Percentiles rank a stretch among this genome's conserved stretches.
Conservation (phyloP, 163 green algal genomes). For the Smithsoniella earleae region DNA sequence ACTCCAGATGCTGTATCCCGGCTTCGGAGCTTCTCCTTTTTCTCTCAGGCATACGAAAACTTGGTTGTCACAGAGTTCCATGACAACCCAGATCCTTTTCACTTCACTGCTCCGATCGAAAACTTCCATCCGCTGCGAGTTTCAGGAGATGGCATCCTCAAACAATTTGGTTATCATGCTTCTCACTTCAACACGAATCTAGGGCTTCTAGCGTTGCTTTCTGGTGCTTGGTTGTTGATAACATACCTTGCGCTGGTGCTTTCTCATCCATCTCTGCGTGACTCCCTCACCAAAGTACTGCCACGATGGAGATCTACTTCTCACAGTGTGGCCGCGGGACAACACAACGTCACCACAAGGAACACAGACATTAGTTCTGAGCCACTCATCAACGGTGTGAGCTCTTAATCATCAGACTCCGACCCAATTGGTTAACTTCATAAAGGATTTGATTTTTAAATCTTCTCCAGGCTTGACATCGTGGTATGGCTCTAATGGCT, state of each 20-base stretch:
- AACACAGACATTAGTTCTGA: no score
- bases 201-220: slow-evolving; percentile 12
- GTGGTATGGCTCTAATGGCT: no score
- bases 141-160: slow-evolving; percentile 48
- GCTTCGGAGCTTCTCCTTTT: slow-evolving; percentile 26
- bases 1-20: not conserved
- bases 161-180: slow-evolving; percentile 52
- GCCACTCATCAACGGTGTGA: no score
- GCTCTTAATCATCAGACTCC: no score
- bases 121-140: slow-evolving; percentile 51
- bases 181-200: slow-evolving; percentile 21
- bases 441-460: no score
- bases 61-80: slow-evolving; percentile 62
- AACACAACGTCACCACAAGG: no score
- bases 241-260: slow-evolving; percentile 33
- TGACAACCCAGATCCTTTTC: slow-evolving; percentile 47
- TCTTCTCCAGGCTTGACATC: no score
- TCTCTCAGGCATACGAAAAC: slow-evolving; percentile 33
- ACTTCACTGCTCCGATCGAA: slow-evolving; percentile 52
- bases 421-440: no score
- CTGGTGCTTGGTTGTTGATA: slow-evolving; percentile 23
- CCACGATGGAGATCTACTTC: not conserved
- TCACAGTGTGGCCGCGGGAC: no score
- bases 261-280: not conserved
- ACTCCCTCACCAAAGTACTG: not conserved